Evolutionary conservation across 495 filamentous ascomycete species (phyloP).

Genomic region (Saxispiralis lemnorum): DNA sequence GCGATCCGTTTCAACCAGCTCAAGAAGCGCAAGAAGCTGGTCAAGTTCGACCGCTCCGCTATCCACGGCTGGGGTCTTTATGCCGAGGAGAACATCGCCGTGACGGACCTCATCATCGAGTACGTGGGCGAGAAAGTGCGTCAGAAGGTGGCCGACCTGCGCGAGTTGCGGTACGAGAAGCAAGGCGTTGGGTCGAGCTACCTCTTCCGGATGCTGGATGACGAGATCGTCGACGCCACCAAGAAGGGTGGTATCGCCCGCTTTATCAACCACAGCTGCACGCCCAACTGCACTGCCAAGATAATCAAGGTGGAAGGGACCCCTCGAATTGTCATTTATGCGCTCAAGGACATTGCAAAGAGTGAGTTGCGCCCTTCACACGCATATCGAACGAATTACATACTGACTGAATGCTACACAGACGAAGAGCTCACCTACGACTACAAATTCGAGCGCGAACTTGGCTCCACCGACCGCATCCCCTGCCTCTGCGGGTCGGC

Average conservation of each 20-base stretch:
- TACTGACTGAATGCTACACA: slow-evolving; percentile 24
- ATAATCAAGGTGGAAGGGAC: slow-evolving; percentile 99
- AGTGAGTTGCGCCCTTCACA: slow-evolving; percentile 41
- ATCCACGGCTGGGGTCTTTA: slow-evolving; percentile 99
- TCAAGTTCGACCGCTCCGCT: slow-evolving; percentile 90
- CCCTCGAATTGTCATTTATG: slow-evolving; percentile 97
- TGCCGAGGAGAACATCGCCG: slow-evolving; percentile 88
- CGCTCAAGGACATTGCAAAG: slow-evolving; percentile 78
- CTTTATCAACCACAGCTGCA: slow-evolving; percentile 98
- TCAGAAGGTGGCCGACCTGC: slow-evolving; percentile 87
- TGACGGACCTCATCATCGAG: slow-evolving; percentile 99
- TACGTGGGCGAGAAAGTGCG: slow-evolving; percentile 96
- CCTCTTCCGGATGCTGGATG: slow-evolving; percentile 94
- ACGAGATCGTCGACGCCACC: slow-evolving; percentile 91
- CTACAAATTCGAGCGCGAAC: slow-evolving; percentile 98
- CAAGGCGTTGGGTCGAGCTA: slow-evolving; percentile 96
- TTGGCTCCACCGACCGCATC: slow-evolving; percentile 84
- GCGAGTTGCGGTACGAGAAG: slow-evolving; percentile 79
- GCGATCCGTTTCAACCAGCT: slow-evolving; percentile 95
- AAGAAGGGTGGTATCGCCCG: slow-evolving; percentile 95
- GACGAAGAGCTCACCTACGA: slow-evolving; percentile 98
- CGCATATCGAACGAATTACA: not conserved
- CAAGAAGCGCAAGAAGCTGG: slow-evolving; percentile 97
- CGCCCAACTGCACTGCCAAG: slow-evolving; percentile 95
- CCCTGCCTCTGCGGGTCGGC: slow-evolving; percentile 91